phyloP scores from a whole-genome alignment of 768 basidiomycete genomes.

The Termitomyces sp. region DNA sequence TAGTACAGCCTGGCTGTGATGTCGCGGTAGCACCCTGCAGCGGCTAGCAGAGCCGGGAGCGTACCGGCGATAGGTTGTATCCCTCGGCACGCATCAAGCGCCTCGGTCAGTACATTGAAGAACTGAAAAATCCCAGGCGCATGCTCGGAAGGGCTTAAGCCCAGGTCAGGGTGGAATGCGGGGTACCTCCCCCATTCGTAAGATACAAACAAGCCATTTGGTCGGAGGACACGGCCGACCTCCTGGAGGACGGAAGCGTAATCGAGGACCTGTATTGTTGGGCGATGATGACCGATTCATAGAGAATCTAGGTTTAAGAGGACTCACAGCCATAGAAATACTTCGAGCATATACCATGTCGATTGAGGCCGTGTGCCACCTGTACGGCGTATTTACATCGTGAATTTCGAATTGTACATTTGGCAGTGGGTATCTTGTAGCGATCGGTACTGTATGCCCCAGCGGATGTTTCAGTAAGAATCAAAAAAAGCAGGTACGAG shows the following conservation, averaged over 20 bases:
- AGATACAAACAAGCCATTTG: constrained; percentile 66
- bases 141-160: constrained; percentile 22
- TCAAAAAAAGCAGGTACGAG: constrained; percentile 7
- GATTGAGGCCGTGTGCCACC: constrained; percentile 49
- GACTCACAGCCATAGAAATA: constrained; percentile 55
- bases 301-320: neutral
- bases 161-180: constrained; percentile 27
- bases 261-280: constrained; percentile 40
- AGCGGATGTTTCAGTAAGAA: constrained; percentile 1
- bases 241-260: constrained; percentile 52
- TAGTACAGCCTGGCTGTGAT: constrained; percentile 23
- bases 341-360: constrained; percentile 65
- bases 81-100: constrained; percentile 26
- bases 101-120: constrained; percentile 30
- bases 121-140: constrained; percentile 35
- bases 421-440: constrained; percentile 50
- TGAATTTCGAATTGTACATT: constrained; percentile 67
- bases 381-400: constrained; percentile 47
- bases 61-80: constrained; percentile 30
- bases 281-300: neutral
- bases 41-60: constrained; percentile 31
- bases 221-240: constrained; percentile 56
- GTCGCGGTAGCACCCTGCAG: constrained; percentile 34
- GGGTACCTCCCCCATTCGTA: constrained; percentile 52
- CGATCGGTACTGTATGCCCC: constrained; percentile 55